Evolutionary conservation across 1,139 yeast species (phyloP).

Genomic region (Neolecta irregularis): DNA sequence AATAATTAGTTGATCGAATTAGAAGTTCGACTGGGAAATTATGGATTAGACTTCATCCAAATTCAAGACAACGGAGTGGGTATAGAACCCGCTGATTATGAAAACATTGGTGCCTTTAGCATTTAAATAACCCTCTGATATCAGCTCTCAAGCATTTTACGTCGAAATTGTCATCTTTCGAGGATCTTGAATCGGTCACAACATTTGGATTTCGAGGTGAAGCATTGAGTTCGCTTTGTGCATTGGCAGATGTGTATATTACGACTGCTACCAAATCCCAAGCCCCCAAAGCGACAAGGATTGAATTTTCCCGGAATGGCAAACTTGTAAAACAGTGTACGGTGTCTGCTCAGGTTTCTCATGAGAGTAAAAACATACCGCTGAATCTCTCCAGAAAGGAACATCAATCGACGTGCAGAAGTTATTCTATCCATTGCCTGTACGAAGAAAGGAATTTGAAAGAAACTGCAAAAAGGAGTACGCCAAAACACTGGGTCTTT

Average conservation of each 20-base stretch:
- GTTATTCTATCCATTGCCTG: constrained; percentile 49
- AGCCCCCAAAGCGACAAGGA: constrained; percentile 42
- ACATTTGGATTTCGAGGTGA: constrained; percentile 79
- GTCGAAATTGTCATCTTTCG: constrained; percentile 50
- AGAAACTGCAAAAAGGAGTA: constrained; percentile 61
- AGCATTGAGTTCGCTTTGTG: constrained; percentile 60
- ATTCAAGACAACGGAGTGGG: constrained; percentile 72
- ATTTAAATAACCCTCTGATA: neutral
- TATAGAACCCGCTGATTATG: constrained; percentile 43
- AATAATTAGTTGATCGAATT: neutral
- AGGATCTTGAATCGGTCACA: constrained; percentile 36
- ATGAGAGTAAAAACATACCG: constrained; percentile 1
- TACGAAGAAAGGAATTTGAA: constrained; percentile 52
- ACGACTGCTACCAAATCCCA: constrained; percentile 37
- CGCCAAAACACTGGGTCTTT: constrained; percentile 40
- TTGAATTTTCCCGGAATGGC: constrained; percentile 44
- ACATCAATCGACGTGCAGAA: constrained; percentile 39
- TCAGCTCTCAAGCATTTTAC: constrained; percentile 54
- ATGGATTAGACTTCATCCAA: constrained; percentile 63
- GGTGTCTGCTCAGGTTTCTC: constrained; percentile 31
- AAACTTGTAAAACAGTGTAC: constrained; percentile 27
- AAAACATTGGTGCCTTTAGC: constrained; percentile 28
- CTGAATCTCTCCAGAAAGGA: constrained; percentile 28
- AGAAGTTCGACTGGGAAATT: constrained; percentile 49
- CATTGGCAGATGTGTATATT: constrained; percentile 37